Percentiles rank a stretch among this genome's conserved stretches.
phyloP scores from a whole-genome alignment of 495 filamentous ascomycete genomes.

The Lichina pygmaea region DNA sequence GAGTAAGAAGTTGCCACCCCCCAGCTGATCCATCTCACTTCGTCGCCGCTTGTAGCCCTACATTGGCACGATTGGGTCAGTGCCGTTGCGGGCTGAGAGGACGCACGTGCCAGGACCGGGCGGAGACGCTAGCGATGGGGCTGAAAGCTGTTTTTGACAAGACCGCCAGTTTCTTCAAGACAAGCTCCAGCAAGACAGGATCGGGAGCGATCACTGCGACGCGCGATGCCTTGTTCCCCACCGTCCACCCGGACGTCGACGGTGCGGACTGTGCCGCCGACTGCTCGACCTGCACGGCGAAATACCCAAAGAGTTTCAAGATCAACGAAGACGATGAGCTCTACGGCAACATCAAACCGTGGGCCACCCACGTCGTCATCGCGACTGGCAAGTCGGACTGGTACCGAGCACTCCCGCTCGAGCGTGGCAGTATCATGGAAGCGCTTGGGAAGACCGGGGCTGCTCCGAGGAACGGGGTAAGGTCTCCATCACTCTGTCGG shows the following conservation, averaged over 20 bases:
- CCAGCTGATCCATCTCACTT: no score
- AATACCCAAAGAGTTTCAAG: constrained; percentile 46
- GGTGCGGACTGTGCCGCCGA: constrained; percentile 77
- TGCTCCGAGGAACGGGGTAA: constrained; percentile 48
- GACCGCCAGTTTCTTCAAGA: no score
- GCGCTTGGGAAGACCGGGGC: constrained; percentile 40
- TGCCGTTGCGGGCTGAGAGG: background rate
- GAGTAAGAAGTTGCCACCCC: no score
- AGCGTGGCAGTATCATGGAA: constrained; percentile 86
- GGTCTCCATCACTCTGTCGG: background rate
- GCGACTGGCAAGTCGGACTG: constrained; percentile 91
- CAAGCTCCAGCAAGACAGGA: no score
- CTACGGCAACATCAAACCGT: constrained; percentile 71
- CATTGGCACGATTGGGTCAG: background rate
- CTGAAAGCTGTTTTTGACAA: background rate
- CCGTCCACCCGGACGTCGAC: constrained; percentile 43
- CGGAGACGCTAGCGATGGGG: background rate
- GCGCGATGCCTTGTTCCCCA: constrained; percentile 25
- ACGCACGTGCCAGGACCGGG: background rate
- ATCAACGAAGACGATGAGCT: constrained; percentile 56
- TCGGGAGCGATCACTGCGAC: background rate
- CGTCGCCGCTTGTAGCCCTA: no score
- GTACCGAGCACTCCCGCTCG: constrained; percentile 71
- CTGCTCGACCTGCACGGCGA: constrained; percentile 56
- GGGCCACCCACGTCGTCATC: constrained; percentile 71